A percentile compares a stretch with the other conserved stretches of the same genome.
phyloP scores from a whole-genome alignment of 2,329 filamentous ascomycete species.

The Arthrobotrys entomopaga region DNA sequence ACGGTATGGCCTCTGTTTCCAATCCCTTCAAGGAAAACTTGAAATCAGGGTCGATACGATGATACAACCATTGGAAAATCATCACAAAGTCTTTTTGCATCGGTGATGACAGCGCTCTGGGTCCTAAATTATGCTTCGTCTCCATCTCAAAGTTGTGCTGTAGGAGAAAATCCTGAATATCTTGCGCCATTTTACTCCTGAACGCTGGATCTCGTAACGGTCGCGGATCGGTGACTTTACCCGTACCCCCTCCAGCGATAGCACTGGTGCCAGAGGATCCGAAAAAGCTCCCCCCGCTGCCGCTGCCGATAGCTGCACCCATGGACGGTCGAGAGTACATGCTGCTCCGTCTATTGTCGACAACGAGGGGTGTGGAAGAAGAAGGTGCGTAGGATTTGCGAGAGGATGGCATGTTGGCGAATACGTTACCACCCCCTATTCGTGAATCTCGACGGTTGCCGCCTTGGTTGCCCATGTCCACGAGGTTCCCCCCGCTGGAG shows the following conservation, averaged over 20 bases:
- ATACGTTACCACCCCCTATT: slow-evolving; percentile 32
- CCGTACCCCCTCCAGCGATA: slow-evolving; percentile 67
- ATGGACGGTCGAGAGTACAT: slow-evolving; percentile 78
- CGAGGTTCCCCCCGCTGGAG: slow-evolving; percentile 82
- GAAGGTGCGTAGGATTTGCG: slow-evolving; percentile 78
- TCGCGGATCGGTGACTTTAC: slow-evolving; percentile 75
- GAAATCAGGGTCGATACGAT: slow-evolving; percentile 92
- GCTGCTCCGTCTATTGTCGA: slow-evolving; percentile 78
- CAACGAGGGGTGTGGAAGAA: slow-evolving; percentile 66
- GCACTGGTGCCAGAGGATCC: slow-evolving; percentile 78
- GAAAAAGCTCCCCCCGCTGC: slow-evolving; percentile 83
- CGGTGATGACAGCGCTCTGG: slow-evolving; percentile 89
- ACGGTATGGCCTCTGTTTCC: slow-evolving; percentile 90
- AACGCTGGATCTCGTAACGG: slow-evolving; percentile 83
- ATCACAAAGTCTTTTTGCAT: slow-evolving; percentile 98
- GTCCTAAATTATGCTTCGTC: slow-evolving; percentile 91
- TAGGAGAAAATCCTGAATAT: slow-evolving; percentile 89
- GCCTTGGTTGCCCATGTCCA: slow-evolving; percentile 82
- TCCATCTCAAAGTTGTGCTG: slow-evolving; percentile 97
- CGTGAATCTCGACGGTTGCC: slow-evolving; percentile 73
- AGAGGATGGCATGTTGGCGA: slow-evolving; percentile 75
- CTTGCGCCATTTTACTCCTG: slow-evolving; percentile 83
- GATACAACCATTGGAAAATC: slow-evolving; percentile 98
- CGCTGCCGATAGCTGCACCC: slow-evolving; percentile 73
- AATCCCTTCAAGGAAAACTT: slow-evolving; percentile 87